Percentiles rank a stretch among this genome's conserved stretches.
phyloP scores from a whole-genome alignment of 176 grass and related monocot genomes.

The Echinochloa phyllopogon region DNA sequence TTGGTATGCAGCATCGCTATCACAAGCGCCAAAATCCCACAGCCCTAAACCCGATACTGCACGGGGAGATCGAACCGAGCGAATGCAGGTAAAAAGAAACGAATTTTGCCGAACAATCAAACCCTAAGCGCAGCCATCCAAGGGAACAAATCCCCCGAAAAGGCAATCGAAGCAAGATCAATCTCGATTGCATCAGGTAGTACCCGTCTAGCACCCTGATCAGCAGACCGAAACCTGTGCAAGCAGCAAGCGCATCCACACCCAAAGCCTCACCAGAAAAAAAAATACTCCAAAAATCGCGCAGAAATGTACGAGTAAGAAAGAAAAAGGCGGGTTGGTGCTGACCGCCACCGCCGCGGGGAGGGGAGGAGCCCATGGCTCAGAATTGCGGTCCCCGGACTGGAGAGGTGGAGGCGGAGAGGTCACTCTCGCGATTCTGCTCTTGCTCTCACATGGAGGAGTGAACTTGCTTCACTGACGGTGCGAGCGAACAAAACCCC shows the following conservation, averaged over 20 bases:
- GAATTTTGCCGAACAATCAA: neutral
- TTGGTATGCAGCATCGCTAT: neutral
- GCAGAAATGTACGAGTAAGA: neutral
- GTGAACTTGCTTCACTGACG: no score
- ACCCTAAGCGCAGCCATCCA: neutral
- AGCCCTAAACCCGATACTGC: neutral
- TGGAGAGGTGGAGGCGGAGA: neutral
- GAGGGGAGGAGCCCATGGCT: neutral
- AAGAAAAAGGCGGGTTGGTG: neutral
- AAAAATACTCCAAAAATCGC: neutral
- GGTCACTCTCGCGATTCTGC: neutral
- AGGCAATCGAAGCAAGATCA: neutral
- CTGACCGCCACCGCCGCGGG: neutral
- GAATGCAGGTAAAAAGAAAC: conserved; percentile 3
- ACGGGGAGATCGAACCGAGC: neutral
- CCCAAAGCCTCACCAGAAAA: neutral
- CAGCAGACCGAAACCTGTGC: neutral
- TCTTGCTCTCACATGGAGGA: neutral
- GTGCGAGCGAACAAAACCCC: neutral
- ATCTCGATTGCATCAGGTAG: neutral
- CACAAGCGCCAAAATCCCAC: neutral
- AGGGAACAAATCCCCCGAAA: neutral
- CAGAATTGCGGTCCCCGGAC: neutral
- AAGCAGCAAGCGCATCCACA: neutral
- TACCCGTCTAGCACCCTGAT: neutral